A percentile compares a stretch with the other conserved stretches of the same genome.
Conservation (phyloP, 441 rosid species). For the Gossypium trilobum region DNA sequence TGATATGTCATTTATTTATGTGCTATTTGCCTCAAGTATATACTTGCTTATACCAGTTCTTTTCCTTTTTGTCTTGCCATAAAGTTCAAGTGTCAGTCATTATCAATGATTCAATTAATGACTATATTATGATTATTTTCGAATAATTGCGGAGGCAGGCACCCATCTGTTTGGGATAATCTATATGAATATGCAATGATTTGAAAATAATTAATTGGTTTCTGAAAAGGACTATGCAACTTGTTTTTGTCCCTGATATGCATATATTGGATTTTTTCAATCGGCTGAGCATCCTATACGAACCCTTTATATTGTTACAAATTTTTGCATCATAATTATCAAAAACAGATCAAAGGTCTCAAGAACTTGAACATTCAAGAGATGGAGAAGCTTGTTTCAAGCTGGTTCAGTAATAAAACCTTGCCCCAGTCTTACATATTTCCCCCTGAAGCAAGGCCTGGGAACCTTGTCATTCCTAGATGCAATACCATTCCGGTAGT, state of each 20-base stretch:
- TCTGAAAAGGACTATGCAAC: neutral
- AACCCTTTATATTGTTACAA: no score
- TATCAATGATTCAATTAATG: no score
- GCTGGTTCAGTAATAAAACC: conserved; percentile 17
- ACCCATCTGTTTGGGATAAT: neutral
- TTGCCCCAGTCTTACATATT: conserved; percentile 24
- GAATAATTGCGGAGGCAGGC: neutral
- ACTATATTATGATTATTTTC: no score
- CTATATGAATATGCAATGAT: no score
- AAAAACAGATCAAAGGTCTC: neutral
- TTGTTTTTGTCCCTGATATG: no score
- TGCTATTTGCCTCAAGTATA: no score
- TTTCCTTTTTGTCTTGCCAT: neutral
- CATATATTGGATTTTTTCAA: no score
- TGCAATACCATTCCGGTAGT: conserved; percentile 20
- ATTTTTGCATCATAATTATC: neutral
- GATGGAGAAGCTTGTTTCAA: conserved; percentile 29
- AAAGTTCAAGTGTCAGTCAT: no score
- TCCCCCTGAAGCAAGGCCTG: conserved; percentile 31
- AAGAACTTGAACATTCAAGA: no score
- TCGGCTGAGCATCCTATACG: no score
- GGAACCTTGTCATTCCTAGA: conserved; percentile 9
- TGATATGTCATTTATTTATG: neutral
- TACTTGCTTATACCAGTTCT: no score
- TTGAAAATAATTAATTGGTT: no score